Evolutionary conservation across 225 moss, liverwort and hornwort species (phyloP), one percentile per base, ranked within the genome.

Genomic region (Pseudisothecium myosuroides): DNA sequence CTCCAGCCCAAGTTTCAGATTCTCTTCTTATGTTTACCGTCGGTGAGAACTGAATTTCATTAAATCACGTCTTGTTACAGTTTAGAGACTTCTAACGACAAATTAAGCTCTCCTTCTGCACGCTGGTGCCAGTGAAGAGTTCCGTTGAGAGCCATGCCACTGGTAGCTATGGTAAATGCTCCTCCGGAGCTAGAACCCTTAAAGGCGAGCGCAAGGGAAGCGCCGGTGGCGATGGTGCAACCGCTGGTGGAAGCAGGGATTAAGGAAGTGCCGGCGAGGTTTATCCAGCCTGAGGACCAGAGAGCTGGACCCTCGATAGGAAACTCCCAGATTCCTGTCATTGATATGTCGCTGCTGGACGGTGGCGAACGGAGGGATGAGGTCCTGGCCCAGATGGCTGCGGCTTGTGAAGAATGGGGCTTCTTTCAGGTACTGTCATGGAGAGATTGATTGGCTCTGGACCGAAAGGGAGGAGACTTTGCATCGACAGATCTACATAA

Each of bases 321-420:
- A 26, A 66, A 45, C 63, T 83, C 66, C 23, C 88, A 81, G 36
- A 81, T 93, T 84, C 91, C 91, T 49, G 80, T 91, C 62, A 87
- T 93, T 23, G 90, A 91, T 20, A 86, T 93, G 90, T 82, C 84
- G 63, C 64, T 58, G 29, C 80, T 91, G 47, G 91, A 88, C 23
- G 84, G 5, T 14, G 88, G 72, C 58, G 72, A 45, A 32, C 31
- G 59, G 72, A 85, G 72, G 59, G 81, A 88, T 18, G 76, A 93
- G 50, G 88, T 83, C 39, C 69, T 91, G 71, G 81, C 84, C 20
- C 85, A 84, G 76, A 26, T 91, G 61, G 80, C 88, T 75, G 80
- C 75, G 66, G 93, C 90, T 49, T 90, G 91, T 68, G 81, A 91
- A 78, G 91, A 88, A n/a, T 91, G 90, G 91, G 91, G 93, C 69